Evolutionary conservation across 495 filamentous ascomycete genomes (phyloP).

Genomic region (Xylaria grammica): DNA sequence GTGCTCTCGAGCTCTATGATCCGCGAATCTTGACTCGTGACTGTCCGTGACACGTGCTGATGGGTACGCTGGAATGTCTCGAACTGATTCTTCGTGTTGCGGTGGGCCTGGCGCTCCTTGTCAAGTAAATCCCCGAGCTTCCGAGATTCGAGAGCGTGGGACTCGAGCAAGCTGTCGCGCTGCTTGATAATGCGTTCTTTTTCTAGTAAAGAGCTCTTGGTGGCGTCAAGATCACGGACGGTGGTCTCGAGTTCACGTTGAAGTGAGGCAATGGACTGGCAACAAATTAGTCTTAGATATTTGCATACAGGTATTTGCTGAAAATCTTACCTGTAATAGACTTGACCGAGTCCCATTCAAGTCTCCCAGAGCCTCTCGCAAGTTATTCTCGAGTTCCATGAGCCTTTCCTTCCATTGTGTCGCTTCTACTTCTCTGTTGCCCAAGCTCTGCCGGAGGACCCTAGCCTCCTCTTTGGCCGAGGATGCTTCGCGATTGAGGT

Average conservation of each 20-base stretch:
- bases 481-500: conserved; percentile 81
- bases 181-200: conserved; percentile 89
- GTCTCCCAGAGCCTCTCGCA: conserved; percentile 82
- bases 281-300: conserved; percentile 36
- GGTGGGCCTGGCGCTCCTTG: conserved; percentile 83
- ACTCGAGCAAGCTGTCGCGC: conserved; percentile 90
- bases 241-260: conserved; percentile 87
- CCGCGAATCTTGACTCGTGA: conserved; percentile 80
- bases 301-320: neutral
- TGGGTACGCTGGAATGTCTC: conserved; percentile 87
- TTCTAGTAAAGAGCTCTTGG: conserved; percentile 75
- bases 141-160: conserved; percentile 80
- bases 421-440: conserved; percentile 83
- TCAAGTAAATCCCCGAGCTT: conserved; percentile 89
- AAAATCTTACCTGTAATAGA: conserved; percentile 68
- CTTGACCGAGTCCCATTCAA: conserved; percentile 85
- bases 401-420: conserved; percentile 87
- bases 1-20: conserved; percentile 82
- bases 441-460: conserved; percentile 78
- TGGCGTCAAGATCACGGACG: conserved; percentile 76
- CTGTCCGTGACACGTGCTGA: conserved; percentile 79
- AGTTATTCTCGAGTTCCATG: conserved; percentile 83
- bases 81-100: conserved; percentile 81
- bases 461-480: conserved; percentile 86
- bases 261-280: conserved; percentile 78